These are phyloP conservation scores for Aspergillus sojae DNA, from an alignment of 2,329 filamentous ascomycete species.

Conservation along the genomic window DNA sequence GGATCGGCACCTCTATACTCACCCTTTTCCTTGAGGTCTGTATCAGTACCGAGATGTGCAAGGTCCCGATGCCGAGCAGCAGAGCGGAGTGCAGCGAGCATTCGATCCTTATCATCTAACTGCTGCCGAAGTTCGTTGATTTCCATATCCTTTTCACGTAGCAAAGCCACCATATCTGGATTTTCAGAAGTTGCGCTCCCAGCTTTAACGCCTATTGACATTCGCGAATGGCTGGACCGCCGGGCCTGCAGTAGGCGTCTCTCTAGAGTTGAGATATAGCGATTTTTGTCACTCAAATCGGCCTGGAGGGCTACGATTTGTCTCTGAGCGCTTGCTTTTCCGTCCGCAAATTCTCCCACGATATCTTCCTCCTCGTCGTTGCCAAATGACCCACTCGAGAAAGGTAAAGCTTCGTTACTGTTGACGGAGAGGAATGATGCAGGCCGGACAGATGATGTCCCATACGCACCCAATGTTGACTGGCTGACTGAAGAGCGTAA, in stretches of 20 bases:
- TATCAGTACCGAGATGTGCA: constrained; percentile 61
- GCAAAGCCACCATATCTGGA: constrained; percentile 68
- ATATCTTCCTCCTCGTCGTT: constrained; percentile 66
- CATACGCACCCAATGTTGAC: constrained; percentile 53
- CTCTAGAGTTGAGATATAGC: constrained; percentile 92
- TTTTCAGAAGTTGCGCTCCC: constrained; percentile 75
- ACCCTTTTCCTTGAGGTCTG: constrained; percentile 33
- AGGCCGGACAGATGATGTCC: constrained; percentile 63
- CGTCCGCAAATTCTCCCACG: constrained; percentile 81
- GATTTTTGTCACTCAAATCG: constrained; percentile 95
- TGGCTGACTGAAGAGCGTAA: constrained; percentile 71
- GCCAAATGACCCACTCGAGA: constrained; percentile 36
- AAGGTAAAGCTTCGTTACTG: constrained; percentile 42
- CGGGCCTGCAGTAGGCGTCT: constrained; percentile 89
- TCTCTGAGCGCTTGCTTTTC: constrained; percentile 76
- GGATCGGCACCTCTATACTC: constrained; percentile 31
- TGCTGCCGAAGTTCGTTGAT: constrained; percentile 87
- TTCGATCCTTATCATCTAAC: constrained; percentile 91
- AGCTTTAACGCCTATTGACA: constrained; percentile 72
- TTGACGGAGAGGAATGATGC: constrained; percentile 67
- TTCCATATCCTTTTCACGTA: constrained; percentile 89
- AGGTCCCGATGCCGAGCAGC: constrained; percentile 84
- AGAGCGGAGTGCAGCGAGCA: constrained; percentile 83
- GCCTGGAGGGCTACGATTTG: constrained; percentile 90
- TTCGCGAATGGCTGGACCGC: constrained; percentile 83